Evolutionary conservation across 768 basidiomycete species (phyloP).

Genomic region (Boletus rubescentipes): DNA sequence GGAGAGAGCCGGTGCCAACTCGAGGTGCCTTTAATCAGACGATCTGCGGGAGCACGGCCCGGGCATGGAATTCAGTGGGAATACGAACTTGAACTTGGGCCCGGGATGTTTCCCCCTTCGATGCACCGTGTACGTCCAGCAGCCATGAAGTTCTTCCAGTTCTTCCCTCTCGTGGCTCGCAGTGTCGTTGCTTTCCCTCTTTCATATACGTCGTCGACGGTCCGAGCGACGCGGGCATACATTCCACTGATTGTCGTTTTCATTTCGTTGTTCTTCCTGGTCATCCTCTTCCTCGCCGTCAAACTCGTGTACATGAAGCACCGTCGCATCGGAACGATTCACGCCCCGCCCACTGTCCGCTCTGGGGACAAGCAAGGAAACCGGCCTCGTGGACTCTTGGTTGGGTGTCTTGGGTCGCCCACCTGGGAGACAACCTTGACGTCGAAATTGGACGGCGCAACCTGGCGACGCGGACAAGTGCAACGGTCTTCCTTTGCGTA

Average conservation of each 20-base stretch:
- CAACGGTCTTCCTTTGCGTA: conserved; percentile 7
- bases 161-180: not conserved
- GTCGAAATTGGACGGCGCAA: conserved; percentile 11
- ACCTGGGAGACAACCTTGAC: conserved; percentile 28
- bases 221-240: not conserved
- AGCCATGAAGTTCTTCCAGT: conserved; percentile 4
- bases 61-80: conserved; percentile 20
- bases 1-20: not conserved
- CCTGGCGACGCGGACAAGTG: conserved; percentile 7
- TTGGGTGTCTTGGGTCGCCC: conserved; percentile 34
- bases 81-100: conserved; percentile 10
- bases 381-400: conserved; percentile 16
- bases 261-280: conserved; percentile 17
- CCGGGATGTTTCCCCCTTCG: not conserved
- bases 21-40: not conserved
- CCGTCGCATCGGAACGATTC: conserved; percentile 29
- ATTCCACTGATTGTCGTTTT: conserved; percentile 13
- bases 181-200: conserved; percentile 16
- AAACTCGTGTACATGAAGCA: conserved; percentile 30
- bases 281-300: conserved; percentile 15
- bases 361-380: conserved; percentile 2
- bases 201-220: not conserved
- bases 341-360: conserved; percentile 5
- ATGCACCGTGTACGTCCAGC: not conserved
- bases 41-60: not conserved